Conservation (phyloP, 345 rosid genomes). For the Salix udensis region DNA sequence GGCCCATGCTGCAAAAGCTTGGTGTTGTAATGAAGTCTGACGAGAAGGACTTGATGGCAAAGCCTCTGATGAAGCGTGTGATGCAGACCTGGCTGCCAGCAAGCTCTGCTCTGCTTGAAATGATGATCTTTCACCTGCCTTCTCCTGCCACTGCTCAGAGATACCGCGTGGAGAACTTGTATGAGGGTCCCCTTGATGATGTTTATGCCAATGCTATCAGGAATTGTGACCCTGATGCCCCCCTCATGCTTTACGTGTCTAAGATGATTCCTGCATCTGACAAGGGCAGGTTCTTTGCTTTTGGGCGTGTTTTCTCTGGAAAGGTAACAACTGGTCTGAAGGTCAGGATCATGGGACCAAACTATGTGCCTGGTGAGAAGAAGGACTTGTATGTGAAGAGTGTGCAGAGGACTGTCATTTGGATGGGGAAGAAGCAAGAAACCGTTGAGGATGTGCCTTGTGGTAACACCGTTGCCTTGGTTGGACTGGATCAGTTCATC, state of each 20-base stretch:
- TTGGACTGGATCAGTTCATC: constrained; percentile 68
- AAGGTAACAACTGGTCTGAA: constrained; percentile 67
- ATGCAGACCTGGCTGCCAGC: constrained; percentile 94
- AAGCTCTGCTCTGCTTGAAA: constrained; percentile 66
- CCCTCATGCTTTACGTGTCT: constrained; percentile 82
- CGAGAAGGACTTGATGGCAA: constrained; percentile 69
- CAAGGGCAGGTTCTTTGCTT: constrained; percentile 76
- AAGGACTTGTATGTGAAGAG: constrained; percentile 62
- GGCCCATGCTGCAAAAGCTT: constrained; percentile 79
- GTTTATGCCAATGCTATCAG: constrained; percentile 61
- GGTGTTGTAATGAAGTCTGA: constrained; percentile 65
- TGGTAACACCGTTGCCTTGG: constrained; percentile 82
- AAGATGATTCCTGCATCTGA: constrained; percentile 93
- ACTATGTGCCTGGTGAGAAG: constrained; percentile 78
- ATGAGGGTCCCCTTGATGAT: constrained; percentile 84
- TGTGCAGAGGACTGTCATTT: constrained; percentile 75
- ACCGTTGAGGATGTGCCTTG: constrained; percentile 84
- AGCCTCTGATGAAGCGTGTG: constrained; percentile 84
- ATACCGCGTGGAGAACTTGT: constrained; percentile 84
- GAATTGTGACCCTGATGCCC: constrained; percentile 75
- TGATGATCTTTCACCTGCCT: constrained; percentile 83
- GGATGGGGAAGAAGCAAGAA: constrained; percentile 90
- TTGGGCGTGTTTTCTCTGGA: constrained; percentile 76
- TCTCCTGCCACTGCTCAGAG: constrained; percentile 67
- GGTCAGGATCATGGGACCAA: constrained; percentile 88